Conservation (phyloP, 2,329 filamentous ascomycete genomes). For the Xylariaceae sp. region DNA sequence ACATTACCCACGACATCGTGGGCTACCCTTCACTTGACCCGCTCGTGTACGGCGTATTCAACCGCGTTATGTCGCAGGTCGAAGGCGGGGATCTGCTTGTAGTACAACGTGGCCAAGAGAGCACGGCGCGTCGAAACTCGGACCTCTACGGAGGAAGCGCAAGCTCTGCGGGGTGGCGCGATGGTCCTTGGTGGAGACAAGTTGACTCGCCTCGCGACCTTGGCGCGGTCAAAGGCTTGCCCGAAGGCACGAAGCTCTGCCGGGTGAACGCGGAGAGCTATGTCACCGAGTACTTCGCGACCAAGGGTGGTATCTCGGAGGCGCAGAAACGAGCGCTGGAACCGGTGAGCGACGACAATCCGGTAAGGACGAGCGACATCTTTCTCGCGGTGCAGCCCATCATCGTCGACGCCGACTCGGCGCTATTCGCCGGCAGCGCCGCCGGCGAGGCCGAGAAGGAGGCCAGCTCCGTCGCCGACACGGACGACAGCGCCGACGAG, state of each 20-base stretch:
- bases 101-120: constrained; percentile 86
- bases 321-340: constrained; percentile 75
- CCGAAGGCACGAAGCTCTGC: constrained; percentile 85
- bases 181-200: constrained; percentile 94
- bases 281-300: constrained; percentile 73
- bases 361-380: constrained; percentile 85
- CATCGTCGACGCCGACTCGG: constrained; percentile 52
- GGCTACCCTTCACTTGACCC: constrained; percentile 93
- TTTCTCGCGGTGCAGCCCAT: constrained; percentile 95
- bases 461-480: constrained; percentile 42
- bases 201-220: constrained; percentile 63
- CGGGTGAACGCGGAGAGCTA: constrained; percentile 85
- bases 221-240: constrained; percentile 68
- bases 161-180: constrained; percentile 61
- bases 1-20: constrained; percentile 92
- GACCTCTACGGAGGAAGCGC: constrained; percentile 46
- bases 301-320: constrained; percentile 69
- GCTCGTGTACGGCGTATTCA: constrained; percentile 84
- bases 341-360: constrained; percentile 74
- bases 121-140: constrained; percentile 58
- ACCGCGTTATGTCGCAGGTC: constrained; percentile 96
- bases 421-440: constrained; percentile 58
- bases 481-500: constrained; percentile 40
- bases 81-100: constrained; percentile 94
- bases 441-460: constrained; percentile 48